Evolutionary conservation across 2,329 filamentous ascomycete species (phyloP).

Genomic region (Grosmannia serpens): DNA sequence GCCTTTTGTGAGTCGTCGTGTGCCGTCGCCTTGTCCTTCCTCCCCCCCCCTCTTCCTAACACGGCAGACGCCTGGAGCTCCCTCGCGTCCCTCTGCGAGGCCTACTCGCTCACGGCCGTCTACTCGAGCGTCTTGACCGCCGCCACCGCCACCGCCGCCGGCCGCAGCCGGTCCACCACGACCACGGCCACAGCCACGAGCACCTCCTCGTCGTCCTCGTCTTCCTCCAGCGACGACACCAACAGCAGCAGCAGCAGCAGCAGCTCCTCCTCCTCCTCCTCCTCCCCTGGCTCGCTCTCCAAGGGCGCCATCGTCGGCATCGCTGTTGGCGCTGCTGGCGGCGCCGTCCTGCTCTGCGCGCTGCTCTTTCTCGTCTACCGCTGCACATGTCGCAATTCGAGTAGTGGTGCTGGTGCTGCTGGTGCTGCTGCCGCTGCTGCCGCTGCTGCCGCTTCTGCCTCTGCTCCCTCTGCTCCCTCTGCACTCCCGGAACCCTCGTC

Average conservation of each 20-base stretch:
- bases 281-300: slow-evolving; percentile 3
- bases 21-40: too few relatives aligned
- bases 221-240: background rate
- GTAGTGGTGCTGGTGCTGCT: background rate
- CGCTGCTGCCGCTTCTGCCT: too few relatives aligned
- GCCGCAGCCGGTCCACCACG: background rate
- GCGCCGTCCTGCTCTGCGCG: slow-evolving; percentile 6
- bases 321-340: slow-evolving; percentile 8
- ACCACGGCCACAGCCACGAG: background rate
- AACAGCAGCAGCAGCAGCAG: background rate
- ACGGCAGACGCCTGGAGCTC: background rate
- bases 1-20: slow-evolving; percentile 4
- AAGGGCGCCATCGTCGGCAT: slow-evolving; percentile 10
- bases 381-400: slow-evolving; percentile 1
- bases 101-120: background rate
- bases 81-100: background rate
- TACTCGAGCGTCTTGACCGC: background rate
- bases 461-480: background rate
- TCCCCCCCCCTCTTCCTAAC: too few relatives aligned
- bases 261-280: background rate
- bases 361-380: slow-evolving; percentile 8
- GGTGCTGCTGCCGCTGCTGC: background rate
- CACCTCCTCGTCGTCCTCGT: background rate
- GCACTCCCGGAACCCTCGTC: background rate
- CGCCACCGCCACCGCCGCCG: background rate